These are phyloP conservation scores for Pyrenophora teres DNA, from an alignment of 2,329 filamentous ascomycete species.

Conservation along the genomic window DNA sequence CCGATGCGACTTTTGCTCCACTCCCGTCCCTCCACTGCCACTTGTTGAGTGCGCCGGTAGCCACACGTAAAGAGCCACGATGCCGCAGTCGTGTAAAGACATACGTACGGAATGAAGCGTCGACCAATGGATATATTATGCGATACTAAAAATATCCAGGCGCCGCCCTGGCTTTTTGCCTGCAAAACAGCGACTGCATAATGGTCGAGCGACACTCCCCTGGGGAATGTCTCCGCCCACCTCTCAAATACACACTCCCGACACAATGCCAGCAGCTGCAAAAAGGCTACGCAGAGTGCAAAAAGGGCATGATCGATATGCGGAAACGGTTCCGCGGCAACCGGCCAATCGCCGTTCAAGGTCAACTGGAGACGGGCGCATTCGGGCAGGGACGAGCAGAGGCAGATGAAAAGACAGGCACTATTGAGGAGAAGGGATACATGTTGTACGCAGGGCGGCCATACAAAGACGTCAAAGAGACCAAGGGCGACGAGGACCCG, in stretches of 20 bases:
- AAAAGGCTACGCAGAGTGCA: slow-evolving; percentile 89
- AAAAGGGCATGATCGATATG: slow-evolving; percentile 97
- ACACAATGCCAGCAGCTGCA: slow-evolving; percentile 90
- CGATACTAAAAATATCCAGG: slow-evolving; percentile 58
- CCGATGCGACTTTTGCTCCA: slow-evolving; percentile 6
- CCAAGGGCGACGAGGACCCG: slow-evolving; percentile 35
- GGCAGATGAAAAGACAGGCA: slow-evolving; percentile 41
- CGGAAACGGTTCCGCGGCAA: slow-evolving; percentile 97
- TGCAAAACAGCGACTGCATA: slow-evolving; percentile 95
- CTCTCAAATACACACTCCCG: slow-evolving; percentile 80
- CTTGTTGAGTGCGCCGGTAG: slow-evolving; percentile 2
- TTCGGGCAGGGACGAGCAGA: slow-evolving; percentile 35
- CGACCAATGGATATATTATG: background rate
- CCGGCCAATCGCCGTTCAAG: slow-evolving; percentile 67
- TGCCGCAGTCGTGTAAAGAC: slow-evolving; percentile 97
- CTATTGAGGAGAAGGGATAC: slow-evolving; percentile 47
- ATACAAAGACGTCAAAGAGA: slow-evolving; percentile 36
- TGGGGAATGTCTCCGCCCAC: slow-evolving; percentile 83
- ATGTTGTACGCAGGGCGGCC: slow-evolving; percentile 47
- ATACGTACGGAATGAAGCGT: slow-evolving; percentile 67
- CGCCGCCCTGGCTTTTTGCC: slow-evolving; percentile 88
- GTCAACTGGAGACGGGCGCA: slow-evolving; percentile 41
- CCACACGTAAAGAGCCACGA: slow-evolving; percentile 45
- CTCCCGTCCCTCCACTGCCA: slow-evolving; percentile 9
- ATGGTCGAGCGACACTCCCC: slow-evolving; percentile 88